These are phyloP conservation scores for Xylariaceae sp. DNA, from an alignment of 2,329 filamentous ascomycete genomes.

Conservation along the genomic window DNA sequence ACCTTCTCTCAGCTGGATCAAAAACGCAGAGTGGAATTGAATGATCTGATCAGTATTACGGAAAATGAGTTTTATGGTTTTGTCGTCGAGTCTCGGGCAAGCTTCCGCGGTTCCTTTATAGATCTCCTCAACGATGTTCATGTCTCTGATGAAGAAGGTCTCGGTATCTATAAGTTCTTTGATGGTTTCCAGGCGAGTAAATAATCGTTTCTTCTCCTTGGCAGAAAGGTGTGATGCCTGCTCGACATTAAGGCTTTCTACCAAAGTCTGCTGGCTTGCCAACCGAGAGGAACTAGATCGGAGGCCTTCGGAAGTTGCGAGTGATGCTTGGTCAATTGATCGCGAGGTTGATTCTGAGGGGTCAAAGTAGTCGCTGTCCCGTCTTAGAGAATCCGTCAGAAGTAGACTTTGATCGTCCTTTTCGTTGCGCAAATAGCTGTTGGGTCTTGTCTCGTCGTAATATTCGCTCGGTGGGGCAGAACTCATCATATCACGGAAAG, in stretches of 20 bases:
- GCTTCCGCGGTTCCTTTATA: conserved; percentile 92
- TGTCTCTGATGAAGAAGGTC: conserved; percentile 86
- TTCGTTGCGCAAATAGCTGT: conserved; percentile 49
- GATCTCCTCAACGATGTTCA: conserved; percentile 97
- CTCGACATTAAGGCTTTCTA: conserved; percentile 45
- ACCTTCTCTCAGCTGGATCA: conserved; percentile 80
- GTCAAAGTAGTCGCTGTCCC: conserved; percentile 54
- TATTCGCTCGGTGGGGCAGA: conserved; percentile 49
- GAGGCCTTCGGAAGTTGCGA: conserved; percentile 51
- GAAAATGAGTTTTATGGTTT: conserved; percentile 90
- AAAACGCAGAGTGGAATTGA: conserved; percentile 80
- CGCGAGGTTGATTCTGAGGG: conserved; percentile 52
- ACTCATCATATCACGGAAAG: conserved; percentile 37
- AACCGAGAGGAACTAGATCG: conserved; percentile 46
- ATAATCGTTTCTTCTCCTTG: conserved; percentile 73
- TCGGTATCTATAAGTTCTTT: conserved; percentile 95
- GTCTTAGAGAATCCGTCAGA: conserved; percentile 52
- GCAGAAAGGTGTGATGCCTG: conserved; percentile 46
- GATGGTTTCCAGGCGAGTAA: conserved; percentile 82
- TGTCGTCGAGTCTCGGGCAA: conserved; percentile 77
- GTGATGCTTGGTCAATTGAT: conserved; percentile 55
- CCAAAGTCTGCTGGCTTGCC: conserved; percentile 46
- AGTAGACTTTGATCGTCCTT: conserved; percentile 51
- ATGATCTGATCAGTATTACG: conserved; percentile 92
- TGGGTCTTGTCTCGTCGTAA: conserved; percentile 51